phyloP scores from a whole-genome alignment of 495 filamentous ascomycete species.

The Aspergillus cristatus region DNA sequence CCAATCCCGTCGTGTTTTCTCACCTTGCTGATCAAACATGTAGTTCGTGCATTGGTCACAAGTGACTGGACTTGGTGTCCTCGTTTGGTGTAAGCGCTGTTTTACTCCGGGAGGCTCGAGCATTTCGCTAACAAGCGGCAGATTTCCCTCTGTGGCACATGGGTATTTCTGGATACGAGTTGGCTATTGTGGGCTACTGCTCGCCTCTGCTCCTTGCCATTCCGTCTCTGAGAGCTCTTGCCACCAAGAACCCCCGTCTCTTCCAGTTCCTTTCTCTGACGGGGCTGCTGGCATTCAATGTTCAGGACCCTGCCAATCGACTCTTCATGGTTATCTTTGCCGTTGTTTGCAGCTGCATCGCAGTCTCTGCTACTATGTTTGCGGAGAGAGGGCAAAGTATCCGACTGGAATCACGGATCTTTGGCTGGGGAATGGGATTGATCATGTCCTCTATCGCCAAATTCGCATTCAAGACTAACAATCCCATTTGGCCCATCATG shows the following conservation, averaged over 20 bases:
- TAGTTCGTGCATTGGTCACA: slow-evolving; percentile 96
- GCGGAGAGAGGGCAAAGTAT: slow-evolving; percentile 64
- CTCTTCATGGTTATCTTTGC: slow-evolving; percentile 74
- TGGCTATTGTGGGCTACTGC: slow-evolving; percentile 71
- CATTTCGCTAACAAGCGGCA: slow-evolving; percentile 24
- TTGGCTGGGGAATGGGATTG: slow-evolving; percentile 74
- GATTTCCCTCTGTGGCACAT: slow-evolving; percentile 99
- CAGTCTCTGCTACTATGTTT: slow-evolving; percentile 73
- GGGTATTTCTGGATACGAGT: slow-evolving; percentile 97
- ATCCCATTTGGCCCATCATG: slow-evolving; percentile 94
- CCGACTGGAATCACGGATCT: slow-evolving; percentile 70
- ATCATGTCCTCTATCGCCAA: slow-evolving; percentile 81
- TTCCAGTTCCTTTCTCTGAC: slow-evolving; percentile 67
- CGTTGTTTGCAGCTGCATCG: slow-evolving; percentile 66
- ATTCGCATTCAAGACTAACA: slow-evolving; percentile 93
- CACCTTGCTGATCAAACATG: slow-evolving; percentile 13
- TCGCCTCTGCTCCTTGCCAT: slow-evolving; percentile 77
- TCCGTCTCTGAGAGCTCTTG: slow-evolving; percentile 53
- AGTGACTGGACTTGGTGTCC: slow-evolving; percentile 75
- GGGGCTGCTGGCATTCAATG: slow-evolving; percentile 71
- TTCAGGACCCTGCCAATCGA: slow-evolving; percentile 63
- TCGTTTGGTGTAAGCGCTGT: slow-evolving; percentile 81
- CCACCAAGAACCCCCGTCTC: slow-evolving; percentile 57
- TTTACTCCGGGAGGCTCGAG: slow-evolving; percentile 1
- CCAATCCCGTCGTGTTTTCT: background rate